Evolutionary conservation across 1,284 basidiomycete genomes (phyloP).

Genomic region (Leccinum pachyderme): DNA sequence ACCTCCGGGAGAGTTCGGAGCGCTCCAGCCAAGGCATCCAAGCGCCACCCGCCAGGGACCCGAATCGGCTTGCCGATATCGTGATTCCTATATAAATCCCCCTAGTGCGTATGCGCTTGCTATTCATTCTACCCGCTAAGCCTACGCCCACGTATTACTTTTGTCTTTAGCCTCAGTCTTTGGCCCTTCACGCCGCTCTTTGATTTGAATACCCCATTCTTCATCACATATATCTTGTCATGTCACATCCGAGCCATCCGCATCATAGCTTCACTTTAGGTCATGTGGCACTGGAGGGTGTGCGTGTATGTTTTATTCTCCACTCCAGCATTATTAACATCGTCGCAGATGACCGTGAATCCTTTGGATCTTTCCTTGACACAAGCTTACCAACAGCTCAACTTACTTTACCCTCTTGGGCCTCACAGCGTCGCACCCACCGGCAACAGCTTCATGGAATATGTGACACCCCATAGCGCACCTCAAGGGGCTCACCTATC

Average conservation of each 20-base stretch:
- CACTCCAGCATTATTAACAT: background rate
- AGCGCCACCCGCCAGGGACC: background rate
- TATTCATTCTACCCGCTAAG: background rate
- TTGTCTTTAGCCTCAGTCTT: background rate
- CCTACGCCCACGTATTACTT: background rate
- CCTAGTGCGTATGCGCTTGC: background rate
- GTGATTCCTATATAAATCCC: background rate
- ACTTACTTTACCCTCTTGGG: background rate
- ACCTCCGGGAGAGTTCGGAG: background rate
- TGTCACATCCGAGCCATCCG: slow-evolving; percentile 2
- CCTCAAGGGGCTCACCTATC: background rate
- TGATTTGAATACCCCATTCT: background rate
- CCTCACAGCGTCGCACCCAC: background rate
- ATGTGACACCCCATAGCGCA: background rate
- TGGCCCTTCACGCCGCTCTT: background rate
- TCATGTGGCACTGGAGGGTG: slow-evolving; percentile 4
- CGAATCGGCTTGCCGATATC: too few species aligned
- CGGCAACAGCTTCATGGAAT: background rate
- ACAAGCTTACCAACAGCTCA: background rate
- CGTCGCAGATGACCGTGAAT: slow-evolving; percentile 3
- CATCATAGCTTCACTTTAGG: background rate
- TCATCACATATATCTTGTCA: slow-evolving; percentile 1
- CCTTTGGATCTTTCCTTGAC: slow-evolving; percentile 1
- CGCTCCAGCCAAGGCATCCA: background rate
- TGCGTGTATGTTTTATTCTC: slow-evolving; percentile 8